Evolutionary conservation across 495 filamentous ascomycete genomes (phyloP), one percentile per base, ranked within the genome.

Genomic region (Friedmanniomyces simplex): DNA sequence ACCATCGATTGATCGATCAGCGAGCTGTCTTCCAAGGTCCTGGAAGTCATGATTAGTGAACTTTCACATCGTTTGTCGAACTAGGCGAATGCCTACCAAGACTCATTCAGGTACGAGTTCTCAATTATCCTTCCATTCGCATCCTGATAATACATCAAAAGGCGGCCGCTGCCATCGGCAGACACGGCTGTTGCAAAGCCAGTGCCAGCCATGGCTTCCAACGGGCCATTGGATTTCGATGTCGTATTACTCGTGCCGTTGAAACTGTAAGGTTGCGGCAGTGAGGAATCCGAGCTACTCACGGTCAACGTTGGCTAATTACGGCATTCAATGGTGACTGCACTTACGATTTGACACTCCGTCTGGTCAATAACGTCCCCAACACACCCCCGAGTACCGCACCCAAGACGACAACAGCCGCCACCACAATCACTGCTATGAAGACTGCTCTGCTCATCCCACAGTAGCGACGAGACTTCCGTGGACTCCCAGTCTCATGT

Each of bases 121-220:
- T 59, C 57, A 1, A 59, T 36, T 8, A 59, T 59, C 7, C 42
- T 34, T 20, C 51, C 51, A 12, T 46, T 18, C 14, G 24, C 14
- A 32, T 53, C 57, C 45, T 53, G 49, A 21, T 43, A 59, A 49
- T 59, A 59, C 22, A 32, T 34, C 3, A 47, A 42, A 12, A 59
- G 24, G 11, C 20, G 12, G 1, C 48, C 37, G 36, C 45, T 50
- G 32, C 25, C 41, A 25, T 54, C 39, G 16, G 37, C 49, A 2
- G 50, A 53, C 10, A 49, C 0, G 10, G 30, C 32, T 14, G 50
- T 16, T 8, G 57, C 50, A 18, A 59, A 37, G 50, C 57, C 57
- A 25, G 57, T 54, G 50, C 43, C 43, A 7, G 57, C 12, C 30
- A 48, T 50, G 25, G 50, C 37, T 37, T 54, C 30, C 8, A 59